phyloP scores from a whole-genome alignment of 1,284 basidiomycete species.

The Fomitiporia mediterranea region DNA sequence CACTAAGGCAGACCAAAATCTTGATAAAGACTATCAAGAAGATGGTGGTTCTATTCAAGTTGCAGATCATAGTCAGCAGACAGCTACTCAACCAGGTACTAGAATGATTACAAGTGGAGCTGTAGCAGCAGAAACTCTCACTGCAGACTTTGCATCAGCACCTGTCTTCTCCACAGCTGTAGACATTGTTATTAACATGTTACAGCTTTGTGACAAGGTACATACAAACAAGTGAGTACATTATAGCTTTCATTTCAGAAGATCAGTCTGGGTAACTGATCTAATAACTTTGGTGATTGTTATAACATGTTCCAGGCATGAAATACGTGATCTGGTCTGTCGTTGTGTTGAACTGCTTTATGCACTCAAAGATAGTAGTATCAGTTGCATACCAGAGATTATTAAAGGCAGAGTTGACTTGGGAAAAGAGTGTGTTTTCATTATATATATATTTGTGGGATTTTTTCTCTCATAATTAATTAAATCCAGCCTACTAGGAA shows the following conservation, averaged over 20 bases:
- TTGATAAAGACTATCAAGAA: no score
- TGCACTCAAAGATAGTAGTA: slow-evolving; percentile 29
- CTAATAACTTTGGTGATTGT: neutral
- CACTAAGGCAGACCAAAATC: no score
- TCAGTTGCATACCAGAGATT: slow-evolving; percentile 25
- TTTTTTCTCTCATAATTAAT: neutral
- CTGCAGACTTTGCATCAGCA: slow-evolving; percentile 43
- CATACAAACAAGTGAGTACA: slow-evolving; percentile 38
- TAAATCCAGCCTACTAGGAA: slow-evolving; percentile 38
- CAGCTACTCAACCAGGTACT: no score
- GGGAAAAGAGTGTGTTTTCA: slow-evolving; percentile 27
- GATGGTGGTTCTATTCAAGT: no score
- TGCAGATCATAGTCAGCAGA: no score
- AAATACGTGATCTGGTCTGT: slow-evolving; percentile 37
- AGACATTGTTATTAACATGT: slow-evolving; percentile 36
- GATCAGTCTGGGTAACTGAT: neutral
- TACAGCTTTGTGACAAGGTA: slow-evolving; percentile 43
- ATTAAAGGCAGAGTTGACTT: slow-evolving; percentile 26
- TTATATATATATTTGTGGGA: neutral
- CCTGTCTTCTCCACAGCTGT: slow-evolving; percentile 43
- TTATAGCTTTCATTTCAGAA: neutral
- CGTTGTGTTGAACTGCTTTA: slow-evolving; percentile 36
- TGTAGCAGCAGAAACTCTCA: no score
- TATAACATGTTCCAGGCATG: slow-evolving; percentile 33
- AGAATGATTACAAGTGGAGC: no score